Conservation (phyloP, 2,329 filamentous ascomycete genomes). For the Claviceps sp. region DNA sequence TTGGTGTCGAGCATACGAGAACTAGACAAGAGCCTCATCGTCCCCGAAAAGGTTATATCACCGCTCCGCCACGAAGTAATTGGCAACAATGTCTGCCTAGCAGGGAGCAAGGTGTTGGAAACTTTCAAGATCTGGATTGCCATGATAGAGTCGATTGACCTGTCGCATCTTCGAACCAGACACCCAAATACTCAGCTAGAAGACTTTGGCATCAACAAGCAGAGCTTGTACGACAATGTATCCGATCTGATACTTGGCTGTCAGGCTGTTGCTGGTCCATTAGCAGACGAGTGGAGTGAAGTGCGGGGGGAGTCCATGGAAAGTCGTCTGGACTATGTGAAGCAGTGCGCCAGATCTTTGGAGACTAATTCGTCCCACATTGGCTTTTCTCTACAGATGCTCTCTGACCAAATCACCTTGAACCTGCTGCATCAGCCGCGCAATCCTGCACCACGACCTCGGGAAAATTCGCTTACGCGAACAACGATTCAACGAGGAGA, state of each 20-base stretch:
- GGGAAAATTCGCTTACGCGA: constrained; percentile 33
- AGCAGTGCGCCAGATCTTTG: constrained; percentile 62
- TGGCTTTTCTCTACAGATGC: constrained; percentile 71
- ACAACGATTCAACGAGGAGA: constrained; percentile 43
- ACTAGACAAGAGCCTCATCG: constrained; percentile 68
- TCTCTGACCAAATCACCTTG: constrained; percentile 66
- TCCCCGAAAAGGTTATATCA: constrained; percentile 71
- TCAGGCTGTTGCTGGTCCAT: constrained; percentile 78
- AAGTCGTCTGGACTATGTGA: constrained; percentile 69
- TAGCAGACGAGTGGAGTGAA: constrained; percentile 93
- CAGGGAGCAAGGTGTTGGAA: constrained; percentile 70
- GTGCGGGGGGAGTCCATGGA: constrained; percentile 82
- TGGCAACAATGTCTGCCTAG: constrained; percentile 67
- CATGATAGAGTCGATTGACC: constrained; percentile 81
- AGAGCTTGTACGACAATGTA: constrained; percentile 84
- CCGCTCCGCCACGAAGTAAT: constrained; percentile 65
- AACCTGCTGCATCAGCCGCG: constrained; percentile 28
- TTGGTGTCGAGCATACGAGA: constrained; percentile 77
- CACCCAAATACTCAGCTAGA: constrained; percentile 74
- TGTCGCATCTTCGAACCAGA: constrained; percentile 62
- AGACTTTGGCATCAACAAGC: constrained; percentile 84
- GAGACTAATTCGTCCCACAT: constrained; percentile 81
- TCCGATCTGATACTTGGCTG: constrained; percentile 79
- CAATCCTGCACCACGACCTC: constrained; percentile 25
- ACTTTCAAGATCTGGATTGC: constrained; percentile 83